These are phyloP conservation scores for Pseudonectria buxi DNA, from an alignment of 2,329 filamentous ascomycete species.

Conservation along the genomic window DNA sequence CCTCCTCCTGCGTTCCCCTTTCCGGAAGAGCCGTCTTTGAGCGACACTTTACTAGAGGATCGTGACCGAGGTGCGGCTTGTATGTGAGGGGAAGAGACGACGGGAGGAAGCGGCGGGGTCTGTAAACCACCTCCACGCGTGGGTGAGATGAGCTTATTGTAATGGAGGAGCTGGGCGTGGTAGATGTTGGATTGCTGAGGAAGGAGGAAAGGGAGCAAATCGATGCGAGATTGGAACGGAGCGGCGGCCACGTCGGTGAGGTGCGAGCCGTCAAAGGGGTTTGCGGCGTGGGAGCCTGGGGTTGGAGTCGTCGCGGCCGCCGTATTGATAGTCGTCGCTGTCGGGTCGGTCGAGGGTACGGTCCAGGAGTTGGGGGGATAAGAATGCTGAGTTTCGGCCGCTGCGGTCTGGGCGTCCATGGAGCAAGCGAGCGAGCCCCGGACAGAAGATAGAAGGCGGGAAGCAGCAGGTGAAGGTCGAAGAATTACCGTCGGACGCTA, in stretches of 20 bases:
- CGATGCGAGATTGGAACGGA: constrained; percentile 38
- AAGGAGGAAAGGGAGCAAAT: constrained; percentile 51
- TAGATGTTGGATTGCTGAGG: constrained; percentile 54
- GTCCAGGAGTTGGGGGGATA: constrained; percentile 29
- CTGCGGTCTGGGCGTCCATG: constrained; percentile 33
- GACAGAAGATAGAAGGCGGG: constrained; percentile 16
- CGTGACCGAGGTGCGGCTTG: constrained; percentile 51
- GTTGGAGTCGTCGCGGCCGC: constrained; percentile 16
- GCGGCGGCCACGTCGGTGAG: constrained; percentile 22
- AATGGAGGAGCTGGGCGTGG: constrained; percentile 56
- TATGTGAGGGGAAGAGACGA: constrained; percentile 49
- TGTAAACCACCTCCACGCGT: constrained; percentile 50
- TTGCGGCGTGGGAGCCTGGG: constrained; percentile 20
- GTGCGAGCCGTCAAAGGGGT: constrained; percentile 26
- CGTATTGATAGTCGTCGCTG: constrained; percentile 18
- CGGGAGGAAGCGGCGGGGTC: constrained; percentile 47
- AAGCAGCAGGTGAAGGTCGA: constrained; percentile 12
- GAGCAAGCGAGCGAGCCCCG: constrained; percentile 25
- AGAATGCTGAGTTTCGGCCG: constrained; percentile 33
- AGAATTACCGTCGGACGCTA: no score
- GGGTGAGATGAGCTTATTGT: constrained; percentile 58
- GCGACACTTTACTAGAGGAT: constrained; percentile 54
- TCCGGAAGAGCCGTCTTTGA: constrained; percentile 41
- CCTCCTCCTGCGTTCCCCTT: constrained; percentile 47
- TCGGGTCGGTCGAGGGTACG: constrained; percentile 20